Base-by-base conservation (phyloP, 176 grass and related monocot species). In the Typha latifolia region DNA sequence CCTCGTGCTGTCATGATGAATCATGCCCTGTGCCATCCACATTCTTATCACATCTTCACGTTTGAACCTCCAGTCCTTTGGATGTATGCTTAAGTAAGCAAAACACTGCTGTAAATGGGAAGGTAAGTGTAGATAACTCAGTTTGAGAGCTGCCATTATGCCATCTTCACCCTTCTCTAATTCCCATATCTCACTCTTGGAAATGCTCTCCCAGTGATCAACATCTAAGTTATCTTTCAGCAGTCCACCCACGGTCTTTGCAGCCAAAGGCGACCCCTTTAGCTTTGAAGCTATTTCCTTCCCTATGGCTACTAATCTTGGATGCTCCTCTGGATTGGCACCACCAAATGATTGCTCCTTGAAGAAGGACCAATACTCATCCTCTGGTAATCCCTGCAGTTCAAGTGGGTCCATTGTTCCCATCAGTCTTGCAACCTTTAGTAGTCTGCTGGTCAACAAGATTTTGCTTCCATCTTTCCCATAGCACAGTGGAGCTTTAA, bases 1-100 rank as follows among this genome's bases (percentile, higher is more conserved):
- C 13, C 0, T 0, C 0, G 1, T 12, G 47, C 0, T 61, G 3
- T 7, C 18, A 66, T 47, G 23, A 9, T 48, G 49, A 15, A 90
- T 63, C 12, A 85, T 72, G 56, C 83, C 80, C 14, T 56, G 75
- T 34, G 76, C 27, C 21, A 86, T 80, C 87, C 87, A 90, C 64
- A 88, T 52, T 29, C 51, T 6, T 26, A 85, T 62, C 51, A 88
- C 11, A 3, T 73, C 26, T 13, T 83, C 53, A 47, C 73, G 70
- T 23, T 51, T 0, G 51, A 94, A 88, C 34, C 3, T 0, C 19
- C 67, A 56, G 34, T 76, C 55, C 31, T 69, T 63, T 0, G 63
- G 67, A 69, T 85, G 89, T 70, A 94, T 32, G 50, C 76, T 81
- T 55, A 85, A 88, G 7, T 80, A 94, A 12, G 77, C 56, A 53